Evolutionary conservation across 305 asterid species (phyloP), one percentile per base, ranked within the genome.

Genomic region (Fraxinus angustifolia): DNA sequence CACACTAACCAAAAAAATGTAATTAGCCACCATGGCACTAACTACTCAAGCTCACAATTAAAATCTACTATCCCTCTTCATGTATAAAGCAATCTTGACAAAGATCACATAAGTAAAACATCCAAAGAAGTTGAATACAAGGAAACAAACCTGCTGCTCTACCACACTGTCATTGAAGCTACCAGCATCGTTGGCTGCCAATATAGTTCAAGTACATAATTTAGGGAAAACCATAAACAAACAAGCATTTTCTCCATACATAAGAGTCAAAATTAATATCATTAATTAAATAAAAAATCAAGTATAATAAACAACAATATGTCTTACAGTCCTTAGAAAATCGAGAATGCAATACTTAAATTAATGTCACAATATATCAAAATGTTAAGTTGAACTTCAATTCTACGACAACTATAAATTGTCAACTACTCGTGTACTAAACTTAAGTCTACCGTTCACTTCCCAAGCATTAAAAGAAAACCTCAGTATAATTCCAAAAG

Each of bases 91-190:
- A 8, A 14, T 26, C 34, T 26, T 7, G 34, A 62, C 14, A 23
- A 62, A 62, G 16, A 62, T 62, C 33, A 23, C 16, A 62, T n/a
- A 23, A 62, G 34, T 23, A 23, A 21, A 4, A 26, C 34, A 8
- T n/a, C 72, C n/a, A 62, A 77, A 74, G 79, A 74, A 48, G 79
- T 31, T 73, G 40, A 60, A 28, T 62, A 79, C 81, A 84, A 80
- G 62, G 81, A 45, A 75, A 79, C 88, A 71, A 88, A 96, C 98
- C 99, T 94, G 97, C 87, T 94, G 95, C 89, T 87, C 99, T 1
- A 94, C 86, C 77, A 96, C 99, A 78, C 97, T 96, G 90, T 94
- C 92, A 90, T 93, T 96, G 91, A 96, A 96, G 91, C 99, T 81
- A 78, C 98, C 98, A 53, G 93, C 95, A 87, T 94, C 97, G 80